These are phyloP conservation scores for Penicillium waksmanii DNA, from an alignment of 495 filamentous ascomycete species.

Conservation along the genomic window DNA sequence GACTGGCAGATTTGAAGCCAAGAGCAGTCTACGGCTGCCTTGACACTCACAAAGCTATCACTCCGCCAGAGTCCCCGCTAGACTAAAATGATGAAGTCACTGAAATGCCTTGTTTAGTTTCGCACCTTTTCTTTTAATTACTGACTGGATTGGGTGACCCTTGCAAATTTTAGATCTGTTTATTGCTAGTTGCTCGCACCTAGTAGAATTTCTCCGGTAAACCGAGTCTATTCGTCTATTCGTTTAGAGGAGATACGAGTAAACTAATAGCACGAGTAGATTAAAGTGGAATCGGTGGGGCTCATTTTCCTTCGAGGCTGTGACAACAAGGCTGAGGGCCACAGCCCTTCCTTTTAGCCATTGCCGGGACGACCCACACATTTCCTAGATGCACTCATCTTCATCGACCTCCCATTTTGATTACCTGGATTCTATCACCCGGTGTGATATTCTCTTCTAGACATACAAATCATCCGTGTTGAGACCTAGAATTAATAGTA, in stretches of 20 bases:
- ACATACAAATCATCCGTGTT: too few relatives aligned
- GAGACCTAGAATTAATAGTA: background rate
- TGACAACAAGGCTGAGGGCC: background rate
- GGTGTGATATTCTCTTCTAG: background rate
- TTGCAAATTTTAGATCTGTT: too few relatives aligned
- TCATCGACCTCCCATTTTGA: background rate
- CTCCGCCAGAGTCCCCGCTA: background rate
- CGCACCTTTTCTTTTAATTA: too few relatives aligned
- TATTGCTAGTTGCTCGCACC: too few relatives aligned
- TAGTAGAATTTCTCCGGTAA: background rate
- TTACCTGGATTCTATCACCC: background rate
- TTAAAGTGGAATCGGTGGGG: background rate
- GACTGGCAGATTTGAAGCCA: conserved; percentile 6
- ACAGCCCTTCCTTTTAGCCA: background rate
- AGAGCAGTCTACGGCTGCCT: conserved; percentile 1
- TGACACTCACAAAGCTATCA: background rate
- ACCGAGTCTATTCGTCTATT: background rate
- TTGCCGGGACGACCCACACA: background rate
- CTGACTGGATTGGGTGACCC: too few relatives aligned
- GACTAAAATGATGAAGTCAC: background rate
- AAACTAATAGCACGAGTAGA: background rate
- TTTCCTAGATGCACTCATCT: background rate
- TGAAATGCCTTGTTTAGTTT: too few relatives aligned
- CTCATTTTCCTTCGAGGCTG: background rate
- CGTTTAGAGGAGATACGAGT: background rate